Evolutionary conservation across 176 grass and related monocot genomes (phyloP).

Genomic region (Musa beccarii): DNA sequence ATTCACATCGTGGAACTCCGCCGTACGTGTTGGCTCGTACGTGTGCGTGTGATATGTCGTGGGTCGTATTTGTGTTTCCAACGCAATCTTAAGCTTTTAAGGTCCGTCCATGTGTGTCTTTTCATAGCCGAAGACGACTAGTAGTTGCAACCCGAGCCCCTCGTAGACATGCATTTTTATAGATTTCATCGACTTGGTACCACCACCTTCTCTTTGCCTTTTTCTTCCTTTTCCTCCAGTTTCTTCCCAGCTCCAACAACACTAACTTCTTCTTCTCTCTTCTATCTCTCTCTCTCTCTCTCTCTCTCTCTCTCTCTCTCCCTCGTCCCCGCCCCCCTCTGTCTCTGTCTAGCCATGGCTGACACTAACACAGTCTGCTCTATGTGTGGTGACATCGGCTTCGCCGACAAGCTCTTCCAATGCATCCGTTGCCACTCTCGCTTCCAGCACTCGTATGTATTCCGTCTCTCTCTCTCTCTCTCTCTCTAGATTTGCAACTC

Average conservation of each 20-base stretch:
- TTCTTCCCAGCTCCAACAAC: no score
- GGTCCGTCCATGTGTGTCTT: background rate
- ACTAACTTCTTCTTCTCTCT: background rate
- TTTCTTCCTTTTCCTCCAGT: background rate
- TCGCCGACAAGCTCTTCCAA: constrained; percentile 93
- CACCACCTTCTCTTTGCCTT: constrained; percentile 8
- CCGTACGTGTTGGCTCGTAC: no score
- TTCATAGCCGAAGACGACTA: background rate
- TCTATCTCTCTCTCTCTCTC: background rate
- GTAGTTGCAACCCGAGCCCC: background rate
- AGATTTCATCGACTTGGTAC: background rate
- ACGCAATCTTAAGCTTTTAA: background rate
- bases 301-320: background rate
- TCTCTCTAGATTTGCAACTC: background rate
- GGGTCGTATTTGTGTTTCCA: background rate
- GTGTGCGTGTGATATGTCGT: no score
- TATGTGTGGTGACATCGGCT: constrained; percentile 98
- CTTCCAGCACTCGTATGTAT: constrained; percentile 66
- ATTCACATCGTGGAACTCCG: no score
- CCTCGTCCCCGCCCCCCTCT: constrained; percentile 6
- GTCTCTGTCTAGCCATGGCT: constrained; percentile 15
- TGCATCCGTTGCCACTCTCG: constrained; percentile 71
- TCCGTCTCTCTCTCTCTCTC: background rate
- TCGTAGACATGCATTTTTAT: background rate
- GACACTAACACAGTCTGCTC: constrained; percentile 47